Evolutionary conservation across 805 yeast genomes (phyloP).

Genomic region (Zygosaccharomyces pseudorouxii): DNA sequence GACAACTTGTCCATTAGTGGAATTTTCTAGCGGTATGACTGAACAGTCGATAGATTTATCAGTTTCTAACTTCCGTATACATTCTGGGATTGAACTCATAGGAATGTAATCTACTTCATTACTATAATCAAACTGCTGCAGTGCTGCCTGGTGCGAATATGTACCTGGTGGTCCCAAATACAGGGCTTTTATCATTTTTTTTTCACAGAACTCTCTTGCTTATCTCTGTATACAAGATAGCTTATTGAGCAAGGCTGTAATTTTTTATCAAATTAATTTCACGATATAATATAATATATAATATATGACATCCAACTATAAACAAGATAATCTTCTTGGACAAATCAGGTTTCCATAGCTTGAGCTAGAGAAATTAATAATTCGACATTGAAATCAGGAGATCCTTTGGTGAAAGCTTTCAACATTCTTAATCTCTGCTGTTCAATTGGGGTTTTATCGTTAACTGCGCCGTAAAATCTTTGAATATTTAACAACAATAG

Average conservation of each 20-base stretch:
- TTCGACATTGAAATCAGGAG: conserved; percentile 60
- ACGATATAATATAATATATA: not conserved
- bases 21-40: conserved; percentile 88
- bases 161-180: conserved; percentile 91
- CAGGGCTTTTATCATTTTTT: conserved; percentile 44
- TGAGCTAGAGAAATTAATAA: conserved; percentile 67
- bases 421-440: conserved; percentile 54
- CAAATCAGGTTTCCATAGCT: conserved; percentile 47
- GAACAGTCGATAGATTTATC: conserved; percentile 54
- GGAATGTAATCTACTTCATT: conserved; percentile 27
- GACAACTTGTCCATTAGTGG: conserved; percentile 91
- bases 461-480: conserved; percentile 74
- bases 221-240: not conserved
- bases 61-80: conserved; percentile 52
- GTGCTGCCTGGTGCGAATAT: conserved; percentile 80
- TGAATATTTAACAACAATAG: conserved; percentile 70
- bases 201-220: not conserved
- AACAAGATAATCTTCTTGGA: conserved; percentile 3
- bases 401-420: conserved; percentile 65
- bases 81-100: conserved; percentile 46
- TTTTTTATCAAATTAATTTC: not conserved
- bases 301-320: conserved; percentile 8
- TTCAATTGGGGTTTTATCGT: conserved; percentile 39
- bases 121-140: conserved; percentile 48
- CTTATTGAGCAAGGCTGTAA: not conserved